Base-by-base conservation (phyloP, 768 basidiomycete species). In the Chalciporus chontae region DNA sequence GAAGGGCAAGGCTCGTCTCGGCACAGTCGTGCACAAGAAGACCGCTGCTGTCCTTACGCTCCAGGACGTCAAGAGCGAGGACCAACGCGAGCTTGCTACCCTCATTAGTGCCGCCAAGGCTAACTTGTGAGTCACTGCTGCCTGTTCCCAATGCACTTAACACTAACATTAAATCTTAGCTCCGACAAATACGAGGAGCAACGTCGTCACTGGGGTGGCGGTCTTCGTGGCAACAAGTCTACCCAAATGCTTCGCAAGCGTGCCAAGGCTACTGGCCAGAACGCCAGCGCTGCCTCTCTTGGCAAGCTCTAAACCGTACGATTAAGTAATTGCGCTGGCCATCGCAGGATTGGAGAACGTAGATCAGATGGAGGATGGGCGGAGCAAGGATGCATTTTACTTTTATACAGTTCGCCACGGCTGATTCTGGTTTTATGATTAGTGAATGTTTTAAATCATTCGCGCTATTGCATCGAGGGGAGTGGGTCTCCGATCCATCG, bases 11-110 rank as follows among this genome's bases (percentile, higher is more conserved):
- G 92, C 95, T 49, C 90, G 95, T 69, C 90, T 98, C 64, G 95
- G 95, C 61, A 92, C 94, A 7, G 93, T 97, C 54, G 92, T 94
- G 36, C 91, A 96, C 82, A 96, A 96, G 85, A 97, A 97, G 84
- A 97, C 94, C 45, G 85, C 94, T 40, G 87, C 94, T 46, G 87
- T 94, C 46, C 73, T 96, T 48, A 87, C 90, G 36, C 71, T 99
- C 52, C 90, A 94, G 73, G 95, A 99, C 19, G 95, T 99, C 64
- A 84, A 83, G 75, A 87, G 85, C 69, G 95, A 97, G 74, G 95
- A 98, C 75, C 78, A 85, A 67, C 85, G 89, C 54, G 94, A 97
- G 54, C 86, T 97, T 47, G 86, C 92, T 38, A 97, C 88, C 57
- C 79, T 98, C 63, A 79, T 97, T 66, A 86, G 84, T 61, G 94